Percentiles rank a stretch among this genome's conserved stretches.
phyloP scores from a whole-genome alignment of 139 green algal species.

The Chlorokybus atmophyticus region DNA sequence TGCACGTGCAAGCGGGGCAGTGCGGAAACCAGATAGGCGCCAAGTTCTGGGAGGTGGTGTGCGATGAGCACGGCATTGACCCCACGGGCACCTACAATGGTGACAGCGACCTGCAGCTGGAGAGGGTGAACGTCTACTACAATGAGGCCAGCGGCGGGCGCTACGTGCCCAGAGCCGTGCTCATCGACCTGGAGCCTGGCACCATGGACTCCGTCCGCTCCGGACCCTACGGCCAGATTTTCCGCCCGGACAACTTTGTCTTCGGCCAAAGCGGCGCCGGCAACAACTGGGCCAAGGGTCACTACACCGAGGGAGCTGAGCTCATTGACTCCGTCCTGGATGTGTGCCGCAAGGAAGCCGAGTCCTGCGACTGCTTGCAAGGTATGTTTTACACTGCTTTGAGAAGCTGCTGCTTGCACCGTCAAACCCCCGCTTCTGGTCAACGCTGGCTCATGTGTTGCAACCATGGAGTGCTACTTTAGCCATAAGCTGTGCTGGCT shows the following conservation, averaged over 20 bases:
- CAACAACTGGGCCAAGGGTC: constrained; percentile 99
- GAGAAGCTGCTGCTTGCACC: constrained; percentile 21
- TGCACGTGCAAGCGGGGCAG: constrained; percentile 88
- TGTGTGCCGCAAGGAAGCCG: constrained; percentile 96
- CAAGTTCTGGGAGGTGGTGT: constrained; percentile 46
- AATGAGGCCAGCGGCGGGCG: constrained; percentile 95
- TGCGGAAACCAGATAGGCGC: constrained; percentile 89
- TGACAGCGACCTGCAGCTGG: constrained; percentile 92
- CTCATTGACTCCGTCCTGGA: constrained; percentile 97
- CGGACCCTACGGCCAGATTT: constrained; percentile 91
- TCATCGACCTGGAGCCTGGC: constrained; percentile 96
- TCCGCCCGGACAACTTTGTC: constrained; percentile 94
- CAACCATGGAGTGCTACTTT: too few species aligned
- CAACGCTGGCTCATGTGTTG: too few species aligned
- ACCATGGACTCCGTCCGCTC: constrained; percentile 89
- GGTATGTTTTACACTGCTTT: constrained; percentile 25
- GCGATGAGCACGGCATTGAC: constrained; percentile 58
- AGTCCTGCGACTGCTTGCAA: constrained; percentile 96
- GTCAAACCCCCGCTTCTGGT: neutral
- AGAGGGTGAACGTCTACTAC: constrained; percentile 99
- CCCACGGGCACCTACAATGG: constrained; percentile 84
- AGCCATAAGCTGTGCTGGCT: too few species aligned
- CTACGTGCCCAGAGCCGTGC: constrained; percentile 91
- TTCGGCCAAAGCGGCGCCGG: constrained; percentile 92
- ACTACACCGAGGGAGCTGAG: constrained; percentile 98